A percentile compares a stretch with the other conserved stretches of the same genome.
phyloP scores from a whole-genome alignment of 2,329 filamentous ascomycete genomes.

The Claviceps humidiphila region DNA sequence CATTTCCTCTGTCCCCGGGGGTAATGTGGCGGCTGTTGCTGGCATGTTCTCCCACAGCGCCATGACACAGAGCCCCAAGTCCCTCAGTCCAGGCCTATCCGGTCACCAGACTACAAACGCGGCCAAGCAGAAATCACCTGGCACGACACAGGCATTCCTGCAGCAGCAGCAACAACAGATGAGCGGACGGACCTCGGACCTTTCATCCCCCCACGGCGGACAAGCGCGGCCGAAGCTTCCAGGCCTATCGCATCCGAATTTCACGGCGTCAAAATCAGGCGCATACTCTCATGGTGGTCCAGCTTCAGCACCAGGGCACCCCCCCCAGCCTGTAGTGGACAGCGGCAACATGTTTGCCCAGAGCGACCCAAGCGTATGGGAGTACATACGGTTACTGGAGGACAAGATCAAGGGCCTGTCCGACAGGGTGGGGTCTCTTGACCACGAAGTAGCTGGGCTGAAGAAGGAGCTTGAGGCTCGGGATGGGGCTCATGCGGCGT shows the following conservation, averaged over 20 bases:
- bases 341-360: conserved; percentile 55
- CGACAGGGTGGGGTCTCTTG: conserved; percentile 21
- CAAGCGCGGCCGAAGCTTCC: conserved; percentile 26
- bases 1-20: conserved; percentile 34
- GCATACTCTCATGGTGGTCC: conserved; percentile 17
- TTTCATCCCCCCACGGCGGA: conserved; percentile 38
- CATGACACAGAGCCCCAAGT: conserved; percentile 81
- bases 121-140: conserved; percentile 50
- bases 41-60: conserved; percentile 57
- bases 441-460: conserved; percentile 20
- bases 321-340: conserved; percentile 40
- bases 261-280: conserved; percentile 18
- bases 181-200: conserved; percentile 41
- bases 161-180: conserved; percentile 36
- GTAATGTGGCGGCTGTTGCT: conserved; percentile 33
- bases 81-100: conserved; percentile 54
- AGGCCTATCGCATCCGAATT: conserved; percentile 23
- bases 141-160: conserved; percentile 49
- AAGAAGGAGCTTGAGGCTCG: conserved; percentile 22
- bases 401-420: conserved; percentile 28
- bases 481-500: conserved; percentile 12
- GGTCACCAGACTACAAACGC: conserved; percentile 38
- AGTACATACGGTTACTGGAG: conserved; percentile 60
- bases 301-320: conserved; percentile 26
- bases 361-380: conserved; percentile 52